These are phyloP conservation scores for Pseudogymnoascus sp. DNA, from an alignment of 2,329 filamentous ascomycete species.

Conservation along the genomic window DNA sequence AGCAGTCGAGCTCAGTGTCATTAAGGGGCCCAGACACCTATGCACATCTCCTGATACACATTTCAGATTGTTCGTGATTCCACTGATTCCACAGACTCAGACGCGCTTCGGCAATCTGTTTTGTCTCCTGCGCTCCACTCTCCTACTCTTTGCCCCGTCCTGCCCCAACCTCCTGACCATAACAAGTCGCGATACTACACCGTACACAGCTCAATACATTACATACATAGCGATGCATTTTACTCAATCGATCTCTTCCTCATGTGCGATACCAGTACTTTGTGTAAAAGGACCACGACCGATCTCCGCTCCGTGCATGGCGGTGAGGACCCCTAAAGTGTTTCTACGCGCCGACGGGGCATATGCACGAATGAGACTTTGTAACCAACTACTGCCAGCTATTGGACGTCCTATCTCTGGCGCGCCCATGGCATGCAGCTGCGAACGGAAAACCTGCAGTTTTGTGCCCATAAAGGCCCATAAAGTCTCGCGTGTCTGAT, in stretches of 20 bases:
- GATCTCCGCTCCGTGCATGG: neutral
- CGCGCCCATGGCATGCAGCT: neutral
- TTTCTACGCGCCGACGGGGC: constrained; percentile 1
- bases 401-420: neutral
- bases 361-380: constrained; percentile 2
- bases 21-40: constrained; percentile 3
- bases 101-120: neutral
- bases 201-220: neutral
- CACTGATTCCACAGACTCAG: neutral
- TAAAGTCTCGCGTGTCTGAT: constrained; percentile 1
- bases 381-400: neutral
- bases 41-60: neutral
- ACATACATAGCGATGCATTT: neutral
- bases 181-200: neutral
- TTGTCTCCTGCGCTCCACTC: neutral
- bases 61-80: constrained; percentile 6
- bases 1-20: neutral
- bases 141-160: neutral
- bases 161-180: neutral
- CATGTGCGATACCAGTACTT: neutral
- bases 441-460: constrained; percentile 2
- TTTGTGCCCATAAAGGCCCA: neutral
- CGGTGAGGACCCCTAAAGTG: constrained; percentile 7
- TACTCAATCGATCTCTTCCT: neutral
- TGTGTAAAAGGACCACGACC: neutral